Evolutionary conservation across 495 filamentous ascomycete species (phyloP), one percentile per base, ranked within the genome.

Genomic region (Aeminium ludgeri): DNA sequence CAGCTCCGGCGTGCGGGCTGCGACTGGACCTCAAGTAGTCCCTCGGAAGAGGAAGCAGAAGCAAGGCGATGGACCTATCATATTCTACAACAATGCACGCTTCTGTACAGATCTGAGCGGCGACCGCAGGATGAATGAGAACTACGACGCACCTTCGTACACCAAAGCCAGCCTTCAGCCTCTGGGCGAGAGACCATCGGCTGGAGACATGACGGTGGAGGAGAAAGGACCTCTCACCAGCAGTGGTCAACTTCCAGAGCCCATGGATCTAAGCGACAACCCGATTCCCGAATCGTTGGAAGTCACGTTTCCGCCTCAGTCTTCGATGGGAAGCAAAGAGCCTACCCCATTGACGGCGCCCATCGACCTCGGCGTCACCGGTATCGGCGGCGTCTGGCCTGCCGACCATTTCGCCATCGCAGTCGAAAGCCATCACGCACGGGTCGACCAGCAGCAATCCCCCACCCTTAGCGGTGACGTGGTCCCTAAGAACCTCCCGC

Each of bases 71-170:
- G 82, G 82, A 10, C 76, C 82, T 15, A 82, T 86, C 49, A 79
- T 84, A 35, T 87, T 79, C 54, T 87, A 86, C 57, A 79, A 76
- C 40, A 70, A 73, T 18, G 74, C 76, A 5, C 67, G 65, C 1
- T 87, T 86, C 54, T 85, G 72, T 56, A 83, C 75, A 10, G 82
- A 87, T 60, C 65, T 86, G 3, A 80, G 72, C 34, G 69, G 74
- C n/a, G 74, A 82, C 61, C 33, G 56, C 52, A 39, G 62, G 54
- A 42, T 19, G 13, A 31, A 31, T 8, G 18, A 30, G 15, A 45
- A 41, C 33, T 23, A 20, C 7, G 43, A 45, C 25, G 29, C 46
- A 12, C 45, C 50, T 10, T 18, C 42, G 11, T 43, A 50, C 35
- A 29, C 10, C 7, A 38, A 20, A 10, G 17, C 30, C 13, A 39